Conservation (phyloP, 768 basidiomycete species). For the Suillus discolor region DNA sequence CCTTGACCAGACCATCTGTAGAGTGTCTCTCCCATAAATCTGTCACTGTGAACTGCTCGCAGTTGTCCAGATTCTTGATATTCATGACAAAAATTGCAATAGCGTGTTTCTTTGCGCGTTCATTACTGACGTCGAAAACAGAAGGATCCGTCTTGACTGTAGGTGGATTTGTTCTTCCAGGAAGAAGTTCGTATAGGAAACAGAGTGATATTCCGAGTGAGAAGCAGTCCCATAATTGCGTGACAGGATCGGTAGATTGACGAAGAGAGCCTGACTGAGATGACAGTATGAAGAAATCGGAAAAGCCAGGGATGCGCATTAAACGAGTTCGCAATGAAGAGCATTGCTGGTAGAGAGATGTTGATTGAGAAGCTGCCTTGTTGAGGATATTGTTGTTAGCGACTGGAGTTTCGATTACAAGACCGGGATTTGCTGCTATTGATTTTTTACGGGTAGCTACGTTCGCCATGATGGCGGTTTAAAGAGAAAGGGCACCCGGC, state of each 20-base stretch:
- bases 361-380: conserved; percentile 83
- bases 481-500: conserved; percentile 14
- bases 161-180: conserved; percentile 32
- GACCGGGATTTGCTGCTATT: conserved; percentile 61
- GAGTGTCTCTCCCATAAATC: conserved; percentile 91
- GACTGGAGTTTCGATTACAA: conserved; percentile 74
- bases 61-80: conserved; percentile 67
- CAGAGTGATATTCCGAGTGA: conserved; percentile 92
- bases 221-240: conserved; percentile 93
- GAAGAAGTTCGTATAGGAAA: conserved; percentile 94
- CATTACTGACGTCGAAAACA: conserved; percentile 67
- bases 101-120: conserved; percentile 86
- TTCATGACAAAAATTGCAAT: conserved; percentile 93
- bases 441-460: conserved; percentile 80
- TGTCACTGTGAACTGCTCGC: conserved; percentile 86
- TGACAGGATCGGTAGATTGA: conserved; percentile 88
- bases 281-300: conserved; percentile 67
- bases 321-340: conserved; percentile 75
- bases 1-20: conserved; percentile 95
- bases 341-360: conserved; percentile 93
- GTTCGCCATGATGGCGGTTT: conserved; percentile 43
- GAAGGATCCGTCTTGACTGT: conserved; percentile 66
- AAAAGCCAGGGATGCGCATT: conserved; percentile 75
- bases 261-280: conserved; percentile 58
- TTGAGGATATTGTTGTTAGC: conserved; percentile 88